A percentile compares a stretch with the other conserved stretches of the same genome.
Evolutionary conservation across 257 asterid genomes (phyloP).

Genomic region (Lithospermum erythrorhizon): DNA sequence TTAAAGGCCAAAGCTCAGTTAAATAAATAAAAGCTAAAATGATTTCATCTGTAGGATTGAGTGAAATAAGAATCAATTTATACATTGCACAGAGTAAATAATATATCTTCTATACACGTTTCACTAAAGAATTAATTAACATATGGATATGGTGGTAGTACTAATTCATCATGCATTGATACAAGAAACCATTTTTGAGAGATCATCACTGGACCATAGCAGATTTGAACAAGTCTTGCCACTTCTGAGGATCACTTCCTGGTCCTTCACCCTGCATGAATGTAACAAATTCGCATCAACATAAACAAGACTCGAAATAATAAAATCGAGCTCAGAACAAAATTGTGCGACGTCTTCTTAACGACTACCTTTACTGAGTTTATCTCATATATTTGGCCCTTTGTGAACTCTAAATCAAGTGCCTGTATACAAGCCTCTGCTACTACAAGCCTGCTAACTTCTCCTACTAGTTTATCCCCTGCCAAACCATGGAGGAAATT

Average conservation of each 20-base stretch:
- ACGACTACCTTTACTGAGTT: constrained; percentile 62
- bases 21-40: too few relatives aligned
- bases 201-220: constrained; percentile 19
- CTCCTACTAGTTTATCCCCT: constrained; percentile 94
- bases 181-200: neutral
- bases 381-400: constrained; percentile 74
- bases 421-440: constrained; percentile 98
- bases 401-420: constrained; percentile 59
- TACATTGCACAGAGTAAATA: too few relatives aligned
- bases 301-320: neutral
- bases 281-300: neutral
- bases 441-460: constrained; percentile 85
- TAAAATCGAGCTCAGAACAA: neutral
- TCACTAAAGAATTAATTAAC: too few relatives aligned
- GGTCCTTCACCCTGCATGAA: constrained; percentile 92
- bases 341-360: neutral
- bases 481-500: constrained; percentile 1
- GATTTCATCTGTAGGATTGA: too few relatives aligned
- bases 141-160: too few relatives aligned
- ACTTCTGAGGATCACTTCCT: constrained; percentile 55
- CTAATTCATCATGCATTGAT: too few relatives aligned
- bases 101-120: too few relatives aligned
- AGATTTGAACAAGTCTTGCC: constrained; percentile 59
- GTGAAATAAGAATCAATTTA: too few relatives aligned
- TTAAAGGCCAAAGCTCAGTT: too few relatives aligned